Evolutionary conservation across 75 land plant species (phyloP), one percentile per base, ranked within the genome.

Genomic region (Sequoia sempervirens): DNA sequence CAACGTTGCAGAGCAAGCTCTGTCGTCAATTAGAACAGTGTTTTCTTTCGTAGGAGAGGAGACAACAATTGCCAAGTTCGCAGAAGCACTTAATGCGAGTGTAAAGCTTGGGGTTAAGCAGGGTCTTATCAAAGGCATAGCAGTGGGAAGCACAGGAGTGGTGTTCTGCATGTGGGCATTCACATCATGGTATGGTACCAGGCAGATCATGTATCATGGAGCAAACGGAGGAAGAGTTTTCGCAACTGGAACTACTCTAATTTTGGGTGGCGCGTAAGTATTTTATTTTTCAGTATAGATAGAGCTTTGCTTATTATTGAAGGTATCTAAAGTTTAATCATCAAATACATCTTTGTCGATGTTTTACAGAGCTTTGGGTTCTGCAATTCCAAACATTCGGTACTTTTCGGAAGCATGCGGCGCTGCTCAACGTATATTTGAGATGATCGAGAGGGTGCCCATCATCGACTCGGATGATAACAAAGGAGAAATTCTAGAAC

Each of bases 361-460:
- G 17, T 13, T 84, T 75, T 82, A 72, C 84, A 92, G 93, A 85
- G 45, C 94, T 56, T 75, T 95, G 41, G 97, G 94, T 2, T 79
- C 89, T 2, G 91, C 92, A 2, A 83, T 92, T 52, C 92, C 95
- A 26, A 93, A 92, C 82, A 30, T 95, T 43, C 91, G 88, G 88
- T 88, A 88, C 91, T 87, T 95, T 17, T 85, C 93, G 12, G 95
- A 95, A 84, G 97, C 94, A 46, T 40, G 61, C 32, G 82, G 89
- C 23, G 94, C 95, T 1, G 97, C 86, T 12, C 86, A 89, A 32
- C 88, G 89, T 1, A 92, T 95, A 30, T 84, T 87, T 87, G 87
- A 91, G 32, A 89, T 93, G 81, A 91, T 92, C 32, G 85, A 88
- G 2, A 58, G 94, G 41, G 92, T 92, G 30, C 96, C 96, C n/a